Evolutionary conservation across 2,329 filamentous ascomycete species (phyloP), one percentile per base, ranked within the genome.

Genomic region (Chlorencoelia australis): DNA sequence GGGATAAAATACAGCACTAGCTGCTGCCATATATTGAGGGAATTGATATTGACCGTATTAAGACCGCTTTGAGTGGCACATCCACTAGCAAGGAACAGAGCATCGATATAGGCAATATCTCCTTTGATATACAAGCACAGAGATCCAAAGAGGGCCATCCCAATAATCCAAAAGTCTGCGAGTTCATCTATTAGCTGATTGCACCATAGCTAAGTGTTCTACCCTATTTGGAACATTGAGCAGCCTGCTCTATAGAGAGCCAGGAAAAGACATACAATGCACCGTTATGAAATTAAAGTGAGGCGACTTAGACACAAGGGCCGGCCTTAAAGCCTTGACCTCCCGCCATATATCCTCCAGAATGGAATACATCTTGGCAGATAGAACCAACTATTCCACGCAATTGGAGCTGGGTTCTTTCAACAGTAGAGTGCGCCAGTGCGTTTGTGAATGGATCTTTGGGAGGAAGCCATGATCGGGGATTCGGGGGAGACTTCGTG

Each of bases 51-150:
- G 30, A 80, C 56, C 1, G 89, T 85, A 58, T 98, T 98, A 43
- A 98, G 65, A 1, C 91, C 91, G 45, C 87, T 93, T 61, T 98
- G 91, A 0, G 89, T 96, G 44, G 86, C 81, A 39, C 83, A 69
- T 33, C 91, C 89, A 36, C 75, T 78, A n/a, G 82, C 74, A 50
- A 95, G 85, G 67, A 94, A 85, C 11, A 98, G 71, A 2, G 87
- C 79, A 65, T 98, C 88, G 49, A 91, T 83, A 53, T 94, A 98
- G 2, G 59, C 44, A 40, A 95, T 58, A 11, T 75, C 62, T 17
- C 74, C 73, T 13, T 64, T 55, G 13, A 71, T 73, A 50, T 75
- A 95, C 13, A 98, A 59, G 33, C 94, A 67, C 46, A 95, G 64
- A 0, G 88, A 94, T 11, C 76, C 78, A 30, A 88, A 34, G 2